Evolutionary conservation across 2,329 filamentous ascomycete genomes (phyloP), one percentile per base, ranked within the genome.

Genomic region (Aspergillus pseudonomiae): DNA sequence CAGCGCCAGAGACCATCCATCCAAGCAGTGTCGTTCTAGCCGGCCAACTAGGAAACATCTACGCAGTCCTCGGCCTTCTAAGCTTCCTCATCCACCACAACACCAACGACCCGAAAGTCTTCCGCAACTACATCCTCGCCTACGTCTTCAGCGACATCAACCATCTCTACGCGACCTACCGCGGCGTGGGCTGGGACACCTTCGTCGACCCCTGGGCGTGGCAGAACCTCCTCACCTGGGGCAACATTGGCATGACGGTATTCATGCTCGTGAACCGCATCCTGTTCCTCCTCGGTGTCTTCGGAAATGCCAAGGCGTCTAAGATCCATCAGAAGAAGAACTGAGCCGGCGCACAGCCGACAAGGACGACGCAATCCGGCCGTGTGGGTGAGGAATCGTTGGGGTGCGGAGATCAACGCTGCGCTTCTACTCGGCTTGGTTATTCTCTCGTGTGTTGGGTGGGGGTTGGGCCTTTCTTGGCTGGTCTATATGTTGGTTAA

Each of bases 41-140:
- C 53, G 82, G 86, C 69, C 89, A 93, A 77, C 82, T 93, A 19
- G 89, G 88, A 52, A 93, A 93, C 70, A 75, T 88, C 24, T 92
- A 92, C 70, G 83, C 89, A 1, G 81, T 92, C 14, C 80, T 91
- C 55, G 87, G 85, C 65, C 79, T 92, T 62, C 74, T 91, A 5
- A 89, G 87, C 3, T 72, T 91, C 9, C 88, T 84, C 5, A 83
- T 92, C 19, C 80, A 91, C 14, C 86, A 87, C 71, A 84, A 86
- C 6, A 90, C 87, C 2, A 85, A 80, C 16, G 90, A 93, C 78
- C 76, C 86, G 59, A 87, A 82, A 65, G 88, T 92, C 2, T 84
- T 92, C 32, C 83, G 85, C 54, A 88, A 85, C 72, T 93, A 92
- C 71, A 79, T 93, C 32, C 74, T 89, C 57, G 89, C 87, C 9